Evolutionary conservation across 805 yeast species (phyloP), one percentile per base, ranked within the genome.

Genomic region (Lipomyces spencermartinsiae): DNA sequence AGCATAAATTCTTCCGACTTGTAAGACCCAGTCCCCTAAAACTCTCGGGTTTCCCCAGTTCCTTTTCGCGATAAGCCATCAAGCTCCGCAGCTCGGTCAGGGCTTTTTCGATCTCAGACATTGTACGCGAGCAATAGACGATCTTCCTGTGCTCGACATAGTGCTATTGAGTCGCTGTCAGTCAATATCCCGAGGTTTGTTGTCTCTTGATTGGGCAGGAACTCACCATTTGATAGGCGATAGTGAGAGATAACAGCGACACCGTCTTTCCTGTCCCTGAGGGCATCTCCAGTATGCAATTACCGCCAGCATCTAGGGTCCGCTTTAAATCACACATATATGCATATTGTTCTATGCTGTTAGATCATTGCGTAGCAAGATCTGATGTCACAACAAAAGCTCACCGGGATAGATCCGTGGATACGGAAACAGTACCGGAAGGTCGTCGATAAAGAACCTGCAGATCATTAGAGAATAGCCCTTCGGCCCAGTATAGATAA

Each of bases 211-310:
- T 4, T 53, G 16, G 12, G 29, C 2, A 34, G 8, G 29, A 7
- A 49, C 66, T 33, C 49, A 71, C 74, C 91, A 92, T 88, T 78
- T 95, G 99, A 79, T 95, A 95, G 14, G 99, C 97, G 58, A 95
- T 92, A 0, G 98, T 92, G 58, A 95, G 80, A 0, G 98, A 92
- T 37, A 95, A 82, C 77, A 95, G 83, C 0, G 98, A 93, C 2
- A 95, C 91, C 51, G 99, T 95, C 78, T 95, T 95, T 56, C 99
- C 99, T 2, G 99, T 95, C 3, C 99, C 99, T 5, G 99, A 95
- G 73, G 99, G 99, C 99, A 95, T 95, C 81, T 95, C 99, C 76
- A 95, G 79, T 64, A 95, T 93, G 79, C 97, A 91, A 77, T 93
- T 93, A 12, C 99, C 99, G 1, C 98, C 98, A 0, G 90, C 97